phyloP scores from a whole-genome alignment of 1,139 yeast species.

The Saccharomyces uvarum region DNA sequence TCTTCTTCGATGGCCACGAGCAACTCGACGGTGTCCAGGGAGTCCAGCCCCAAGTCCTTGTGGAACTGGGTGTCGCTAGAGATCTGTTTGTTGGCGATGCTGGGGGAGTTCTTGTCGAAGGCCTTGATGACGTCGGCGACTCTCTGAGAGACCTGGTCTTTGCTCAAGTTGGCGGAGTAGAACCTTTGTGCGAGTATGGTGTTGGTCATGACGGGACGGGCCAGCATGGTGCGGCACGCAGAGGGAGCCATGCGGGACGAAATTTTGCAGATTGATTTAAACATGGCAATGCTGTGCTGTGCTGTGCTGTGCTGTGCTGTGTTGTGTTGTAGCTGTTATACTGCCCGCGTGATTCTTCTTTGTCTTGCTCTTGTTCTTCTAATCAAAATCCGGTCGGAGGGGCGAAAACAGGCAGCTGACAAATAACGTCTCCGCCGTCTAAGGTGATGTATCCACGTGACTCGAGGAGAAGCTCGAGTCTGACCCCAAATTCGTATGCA shows the following conservation, averaged over 20 bases:
- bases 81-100: slow-evolving; percentile 23
- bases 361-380: not conserved
- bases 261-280: not conserved
- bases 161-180: slow-evolving; percentile 2
- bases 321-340: not conserved
- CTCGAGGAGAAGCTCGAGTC: not conserved
- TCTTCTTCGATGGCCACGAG: slow-evolving; percentile 67
- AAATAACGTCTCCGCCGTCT: not conserved
- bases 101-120: slow-evolving; percentile 19
- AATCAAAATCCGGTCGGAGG: not conserved
- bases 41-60: slow-evolving; percentile 57
- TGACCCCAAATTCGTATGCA: not conserved
- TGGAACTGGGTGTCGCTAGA: slow-evolving; percentile 29
- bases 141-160: slow-evolving; percentile 12
- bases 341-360: not conserved
- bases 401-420: not conserved
- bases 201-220: not conserved
- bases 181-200: slow-evolving; percentile 2
- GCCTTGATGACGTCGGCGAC: slow-evolving; percentile 28
- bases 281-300: not conserved
- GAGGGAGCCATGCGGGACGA: not conserved
- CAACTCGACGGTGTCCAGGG: slow-evolving; percentile 64
- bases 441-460: not conserved
- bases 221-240: not conserved
- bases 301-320: not conserved